These are phyloP conservation scores for Ceratocystis ficicola DNA, from an alignment of 2,329 filamentous ascomycete species.

Conservation along the genomic window DNA sequence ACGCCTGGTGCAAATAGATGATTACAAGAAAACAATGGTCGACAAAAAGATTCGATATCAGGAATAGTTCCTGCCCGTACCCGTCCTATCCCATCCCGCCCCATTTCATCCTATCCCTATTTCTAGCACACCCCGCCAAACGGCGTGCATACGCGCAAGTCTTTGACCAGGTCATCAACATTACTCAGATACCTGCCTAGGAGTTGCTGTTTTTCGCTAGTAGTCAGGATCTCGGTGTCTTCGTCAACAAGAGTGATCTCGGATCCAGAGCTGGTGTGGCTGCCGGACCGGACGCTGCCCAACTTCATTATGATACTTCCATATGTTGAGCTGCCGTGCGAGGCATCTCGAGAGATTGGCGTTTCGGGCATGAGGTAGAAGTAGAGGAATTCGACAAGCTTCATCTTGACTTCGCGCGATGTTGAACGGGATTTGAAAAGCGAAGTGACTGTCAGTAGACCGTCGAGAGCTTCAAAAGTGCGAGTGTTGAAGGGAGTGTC, in stretches of 20 bases:
- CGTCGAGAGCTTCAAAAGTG: constrained; percentile 83
- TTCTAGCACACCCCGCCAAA: constrained; percentile 46
- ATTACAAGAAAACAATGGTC: constrained; percentile 22
- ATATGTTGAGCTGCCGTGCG: background rate
- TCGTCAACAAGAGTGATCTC: constrained; percentile 28
- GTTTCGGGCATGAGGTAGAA: constrained; percentile 97
- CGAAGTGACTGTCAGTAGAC: constrained; percentile 79
- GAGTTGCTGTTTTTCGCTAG: constrained; percentile 70
- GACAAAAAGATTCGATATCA: constrained; percentile 23
- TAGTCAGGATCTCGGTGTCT: constrained; percentile 45
- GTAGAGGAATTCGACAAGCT: constrained; percentile 94
- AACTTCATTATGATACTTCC: constrained; percentile 28
- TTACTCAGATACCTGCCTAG: constrained; percentile 67
- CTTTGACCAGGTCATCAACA: constrained; percentile 73
- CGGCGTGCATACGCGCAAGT: constrained; percentile 66
- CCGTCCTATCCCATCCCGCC: too few species aligned
- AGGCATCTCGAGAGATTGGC: constrained; percentile 42
- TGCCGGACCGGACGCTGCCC: constrained; percentile 42
- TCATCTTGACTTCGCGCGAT: constrained; percentile 78
- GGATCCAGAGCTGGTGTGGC: constrained; percentile 27
- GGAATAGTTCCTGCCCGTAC: too few species aligned
- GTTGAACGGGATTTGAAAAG: constrained; percentile 85
- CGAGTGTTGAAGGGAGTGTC: constrained; percentile 79
- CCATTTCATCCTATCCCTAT: constrained; percentile 28
- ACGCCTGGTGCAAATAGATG: constrained; percentile 1